Percentiles rank a stretch among this genome's conserved stretches.
phyloP scores from a whole-genome alignment of 345 rosid species.

The Dipteronia dyeriana region DNA sequence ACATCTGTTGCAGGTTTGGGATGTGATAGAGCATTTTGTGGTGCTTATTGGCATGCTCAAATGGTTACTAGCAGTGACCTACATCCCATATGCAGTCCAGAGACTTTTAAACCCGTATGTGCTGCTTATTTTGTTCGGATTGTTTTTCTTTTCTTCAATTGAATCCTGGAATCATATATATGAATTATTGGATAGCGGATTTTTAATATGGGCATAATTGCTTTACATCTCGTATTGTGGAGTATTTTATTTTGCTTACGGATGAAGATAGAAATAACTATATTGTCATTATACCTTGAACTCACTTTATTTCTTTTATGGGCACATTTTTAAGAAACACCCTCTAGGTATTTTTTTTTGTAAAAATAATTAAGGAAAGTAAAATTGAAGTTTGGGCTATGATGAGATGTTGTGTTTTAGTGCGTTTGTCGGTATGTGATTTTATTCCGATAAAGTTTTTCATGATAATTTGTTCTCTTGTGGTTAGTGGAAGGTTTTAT shows the following conservation, averaged over 20 bases:
- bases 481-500: too few species aligned
- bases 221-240: background rate
- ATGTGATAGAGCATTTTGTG: constrained; percentile 84
- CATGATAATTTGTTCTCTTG: too few species aligned
- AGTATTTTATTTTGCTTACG: background rate
- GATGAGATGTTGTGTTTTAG: too few species aligned
- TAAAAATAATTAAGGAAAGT: too few species aligned
- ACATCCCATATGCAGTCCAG: constrained; percentile 50
- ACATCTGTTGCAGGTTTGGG: constrained; percentile 64
- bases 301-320: background rate
- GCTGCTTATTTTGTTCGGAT: constrained; percentile 10
- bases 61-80: constrained; percentile 43
- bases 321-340: background rate
- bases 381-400: too few species aligned
- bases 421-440: too few species aligned
- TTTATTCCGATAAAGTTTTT: too few species aligned
- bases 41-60: constrained; percentile 78
- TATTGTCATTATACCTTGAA: background rate
- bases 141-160: background rate
- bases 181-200: background rate
- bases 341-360: background rate
- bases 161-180: background rate
- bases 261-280: background rate
- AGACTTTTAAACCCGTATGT: constrained; percentile 67
- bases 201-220: background rate